Base-by-base conservation (phyloP, 352 stramenopile genomes). In the Pythium monospermum region DNA sequence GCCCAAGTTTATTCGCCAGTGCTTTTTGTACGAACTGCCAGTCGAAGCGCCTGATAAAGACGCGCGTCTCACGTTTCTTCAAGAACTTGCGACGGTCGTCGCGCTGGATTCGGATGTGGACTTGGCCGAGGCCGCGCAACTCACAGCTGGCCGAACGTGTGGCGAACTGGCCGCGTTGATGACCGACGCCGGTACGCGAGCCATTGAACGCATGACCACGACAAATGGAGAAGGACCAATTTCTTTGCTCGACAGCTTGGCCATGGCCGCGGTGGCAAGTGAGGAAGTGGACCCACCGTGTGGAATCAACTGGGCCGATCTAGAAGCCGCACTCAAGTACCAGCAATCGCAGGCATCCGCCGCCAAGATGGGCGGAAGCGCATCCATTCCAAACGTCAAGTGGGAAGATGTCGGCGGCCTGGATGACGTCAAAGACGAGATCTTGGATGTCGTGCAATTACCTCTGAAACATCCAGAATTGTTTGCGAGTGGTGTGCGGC, bases 341-440 rank as follows among this genome's bases (percentile, higher is more conserved):
- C 79, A 88, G 46, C 73, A 88, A 55, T 71, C 78, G 13, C 76
- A 80, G 37, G 77, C 73, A 12, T 91, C 79, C 6, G 70, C 74
- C 2, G 70, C 75, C 5, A 85, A 80, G 35, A 73, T 84, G 28
- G 71, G 79, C 30, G 83, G 76, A 28, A 71, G 71, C 3, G 61
- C 57, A 2, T 84, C 73, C 4, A 94, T 94, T 54, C 96, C 97
- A 8, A 96, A 99, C 59, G 91, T 99, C 13, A 97, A 94, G 46
- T 99, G 96, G 96, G 87, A 91, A 42, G 97, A 99, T 65, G 96
- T 99, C 47, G 97, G 97, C 56, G 97, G 97, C 37, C 71, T 99
- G 12, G 96, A 99, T 66, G 91, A 99, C 27, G 97, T 98, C 5
- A 99, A 99, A 66, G 76, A 94, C 33, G 95, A 99, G 65, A 90